These are phyloP conservation scores for Hydrangea macrophylla DNA, from an alignment of 148 eudicot genomes.

Conservation along the genomic window DNA sequence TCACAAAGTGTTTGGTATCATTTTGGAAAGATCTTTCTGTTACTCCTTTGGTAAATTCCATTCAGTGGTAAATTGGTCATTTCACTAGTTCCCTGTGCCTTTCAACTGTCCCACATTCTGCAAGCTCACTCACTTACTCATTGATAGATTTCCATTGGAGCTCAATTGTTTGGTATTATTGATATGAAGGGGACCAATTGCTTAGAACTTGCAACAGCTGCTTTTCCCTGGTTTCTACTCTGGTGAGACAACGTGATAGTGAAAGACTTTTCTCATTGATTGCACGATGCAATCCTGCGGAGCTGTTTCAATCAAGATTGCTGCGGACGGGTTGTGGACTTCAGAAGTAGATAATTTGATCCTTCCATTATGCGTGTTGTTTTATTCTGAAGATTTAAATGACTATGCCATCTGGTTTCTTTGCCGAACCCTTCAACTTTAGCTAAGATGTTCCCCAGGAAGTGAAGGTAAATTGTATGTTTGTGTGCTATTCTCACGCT, in stretches of 20 bases:
- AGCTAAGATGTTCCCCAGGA: too few relatives aligned
- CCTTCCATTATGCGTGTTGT: too few relatives aligned
- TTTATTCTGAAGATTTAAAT: too few relatives aligned
- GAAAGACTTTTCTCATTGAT: not conserved
- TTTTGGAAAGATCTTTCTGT: too few relatives aligned
- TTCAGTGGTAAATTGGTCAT: too few relatives aligned
- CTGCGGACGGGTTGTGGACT: not conserved
- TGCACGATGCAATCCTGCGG: not conserved
- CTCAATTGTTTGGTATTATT: not conserved
- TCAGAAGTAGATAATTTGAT: too few relatives aligned
- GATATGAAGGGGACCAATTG: not conserved
- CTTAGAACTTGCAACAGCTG: not conserved
- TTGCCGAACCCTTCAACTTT: too few relatives aligned
- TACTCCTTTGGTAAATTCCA: not conserved
- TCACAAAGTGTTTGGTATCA: too few relatives aligned
- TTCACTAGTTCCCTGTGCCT: not conserved
- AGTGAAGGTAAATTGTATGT: too few relatives aligned
- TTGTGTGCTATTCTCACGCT: too few relatives aligned
- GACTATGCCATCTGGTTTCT: too few relatives aligned
- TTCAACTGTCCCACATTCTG: not conserved
- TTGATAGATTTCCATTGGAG: not conserved
- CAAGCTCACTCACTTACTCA: constrained; percentile 5
- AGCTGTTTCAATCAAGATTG: not conserved
- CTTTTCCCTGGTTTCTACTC: not conserved
- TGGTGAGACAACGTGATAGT: not conserved